These are phyloP conservation scores for Pseudogymnoascus sp. DNA, from an alignment of 2,329 filamentous ascomycete genomes.

Conservation along the genomic window DNA sequence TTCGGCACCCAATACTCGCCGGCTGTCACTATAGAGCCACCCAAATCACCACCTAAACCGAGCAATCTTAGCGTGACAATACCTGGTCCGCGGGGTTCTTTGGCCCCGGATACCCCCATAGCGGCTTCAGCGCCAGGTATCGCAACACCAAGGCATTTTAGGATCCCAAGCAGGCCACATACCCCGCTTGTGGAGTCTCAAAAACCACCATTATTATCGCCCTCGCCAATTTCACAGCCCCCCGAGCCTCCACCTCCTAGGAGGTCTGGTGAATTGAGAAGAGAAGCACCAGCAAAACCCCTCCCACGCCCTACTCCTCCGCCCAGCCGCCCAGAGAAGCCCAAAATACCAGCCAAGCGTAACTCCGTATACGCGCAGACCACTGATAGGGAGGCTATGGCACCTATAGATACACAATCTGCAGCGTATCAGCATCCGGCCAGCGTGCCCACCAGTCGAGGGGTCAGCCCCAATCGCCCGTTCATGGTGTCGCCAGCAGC, in stretches of 20 bases:
- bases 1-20: conserved; percentile 37
- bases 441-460: background rate
- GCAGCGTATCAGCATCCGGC: background rate
- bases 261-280: conserved; percentile 49
- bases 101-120: conserved; percentile 34
- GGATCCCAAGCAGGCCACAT: conserved; percentile 45
- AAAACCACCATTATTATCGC: conserved; percentile 38
- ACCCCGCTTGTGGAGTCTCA: conserved; percentile 42
- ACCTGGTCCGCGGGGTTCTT: conserved; percentile 27
- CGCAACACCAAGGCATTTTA: conserved; percentile 36
- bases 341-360: conserved; percentile 43
- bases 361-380: conserved; percentile 12
- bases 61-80: conserved; percentile 19
- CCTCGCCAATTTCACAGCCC: conserved; percentile 36
- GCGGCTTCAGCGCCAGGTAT: conserved; percentile 36
- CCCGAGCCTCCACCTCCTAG: conserved; percentile 57
- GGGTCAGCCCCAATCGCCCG: background rate
- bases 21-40: conserved; percentile 60
- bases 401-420: background rate
- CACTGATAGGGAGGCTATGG: background rate
- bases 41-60: conserved; percentile 55
- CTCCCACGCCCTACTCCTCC: conserved; percentile 41
- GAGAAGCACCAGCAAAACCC: conserved; percentile 33
- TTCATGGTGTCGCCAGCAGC: background rate
- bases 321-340: conserved; percentile 74